Percentiles rank a stretch among this genome's conserved stretches.
phyloP scores from a whole-genome alignment of 1,284 basidiomycete genomes.

The Irpex sp. region DNA sequence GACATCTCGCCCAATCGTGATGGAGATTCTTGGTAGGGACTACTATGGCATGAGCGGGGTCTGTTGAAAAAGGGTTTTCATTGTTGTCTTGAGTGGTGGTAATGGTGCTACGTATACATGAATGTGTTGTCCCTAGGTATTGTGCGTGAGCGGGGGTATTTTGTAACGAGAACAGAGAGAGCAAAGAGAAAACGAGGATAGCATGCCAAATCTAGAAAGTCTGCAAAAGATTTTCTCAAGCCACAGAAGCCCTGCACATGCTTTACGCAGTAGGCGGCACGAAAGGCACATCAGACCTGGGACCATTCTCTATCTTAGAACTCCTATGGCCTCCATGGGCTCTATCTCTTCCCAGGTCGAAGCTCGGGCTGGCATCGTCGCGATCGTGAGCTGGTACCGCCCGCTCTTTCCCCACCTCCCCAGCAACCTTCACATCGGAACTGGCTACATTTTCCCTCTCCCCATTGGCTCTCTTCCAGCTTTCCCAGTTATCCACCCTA shows the following conservation, averaged over 20 bases:
- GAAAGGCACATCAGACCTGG: not conserved
- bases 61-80: not conserved
- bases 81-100: not conserved
- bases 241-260: not conserved
- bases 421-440: not conserved
- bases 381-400: no score
- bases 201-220: not conserved
- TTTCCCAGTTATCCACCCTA: conserved; percentile 43
- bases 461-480: conserved; percentile 2
- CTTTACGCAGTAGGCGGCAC: not conserved
- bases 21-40: not conserved
- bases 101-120: not conserved
- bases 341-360: not conserved
- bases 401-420: not conserved
- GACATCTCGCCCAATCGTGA: not conserved
- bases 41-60: not conserved
- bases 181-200: not conserved
- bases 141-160: not conserved
- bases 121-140: not conserved
- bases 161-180: not conserved
- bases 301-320: not conserved
- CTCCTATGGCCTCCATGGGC: not conserved
- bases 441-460: not conserved
- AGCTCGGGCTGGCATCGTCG: no score
- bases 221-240: not conserved